Percentiles rank a stretch among this genome's conserved stretches.
phyloP scores from a whole-genome alignment of 495 filamentous ascomycete genomes.

The Xeromyces bisporus region DNA sequence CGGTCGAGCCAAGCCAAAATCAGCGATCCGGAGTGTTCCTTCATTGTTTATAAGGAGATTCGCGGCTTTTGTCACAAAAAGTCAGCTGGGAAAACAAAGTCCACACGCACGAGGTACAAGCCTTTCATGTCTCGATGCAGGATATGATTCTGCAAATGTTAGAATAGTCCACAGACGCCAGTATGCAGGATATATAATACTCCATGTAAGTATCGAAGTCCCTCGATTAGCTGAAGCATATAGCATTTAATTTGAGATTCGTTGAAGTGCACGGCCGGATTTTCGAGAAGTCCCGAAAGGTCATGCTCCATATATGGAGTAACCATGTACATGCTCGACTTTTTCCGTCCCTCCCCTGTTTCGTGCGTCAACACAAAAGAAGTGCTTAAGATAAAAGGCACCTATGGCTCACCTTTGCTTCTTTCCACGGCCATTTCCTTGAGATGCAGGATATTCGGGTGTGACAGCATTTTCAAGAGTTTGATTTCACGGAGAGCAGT shows the following conservation, averaged over 20 bases:
- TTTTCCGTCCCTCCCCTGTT: conserved; percentile 56
- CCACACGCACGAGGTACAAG: conserved; percentile 5
- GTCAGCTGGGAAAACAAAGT: conserved; percentile 10
- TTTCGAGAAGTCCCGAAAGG: conserved; percentile 86
- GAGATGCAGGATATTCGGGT: conserved; percentile 71
- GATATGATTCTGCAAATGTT: conserved; percentile 45
- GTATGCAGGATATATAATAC: conserved; percentile 15
- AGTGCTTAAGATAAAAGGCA: not conserved
- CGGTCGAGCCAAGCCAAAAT: conserved; percentile 88
- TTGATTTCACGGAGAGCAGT: conserved; percentile 97
- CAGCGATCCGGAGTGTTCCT: conserved; percentile 88
- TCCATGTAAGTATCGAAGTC: conserved; percentile 75
- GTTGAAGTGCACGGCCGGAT: conserved; percentile 71
- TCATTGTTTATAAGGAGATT: conserved; percentile 93
- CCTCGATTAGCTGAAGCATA: conserved; percentile 82
- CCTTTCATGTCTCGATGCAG: conserved; percentile 95
- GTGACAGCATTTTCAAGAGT: conserved; percentile 80
- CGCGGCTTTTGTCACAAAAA: conserved; percentile 39
- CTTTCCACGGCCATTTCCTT: conserved; percentile 94
- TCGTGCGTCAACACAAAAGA: conserved; percentile 2
- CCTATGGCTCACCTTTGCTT: conserved; percentile 36
- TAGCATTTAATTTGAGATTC: conserved; percentile 96
- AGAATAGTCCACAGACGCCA: conserved; percentile 3
- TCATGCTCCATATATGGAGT: conserved; percentile 99
- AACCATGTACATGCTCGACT: conserved; percentile 93